Percentiles rank a stretch among this genome's conserved stretches.
phyloP scores from a whole-genome alignment of 2,329 filamentous ascomycete species.

The Ophiostoma sp. region DNA sequence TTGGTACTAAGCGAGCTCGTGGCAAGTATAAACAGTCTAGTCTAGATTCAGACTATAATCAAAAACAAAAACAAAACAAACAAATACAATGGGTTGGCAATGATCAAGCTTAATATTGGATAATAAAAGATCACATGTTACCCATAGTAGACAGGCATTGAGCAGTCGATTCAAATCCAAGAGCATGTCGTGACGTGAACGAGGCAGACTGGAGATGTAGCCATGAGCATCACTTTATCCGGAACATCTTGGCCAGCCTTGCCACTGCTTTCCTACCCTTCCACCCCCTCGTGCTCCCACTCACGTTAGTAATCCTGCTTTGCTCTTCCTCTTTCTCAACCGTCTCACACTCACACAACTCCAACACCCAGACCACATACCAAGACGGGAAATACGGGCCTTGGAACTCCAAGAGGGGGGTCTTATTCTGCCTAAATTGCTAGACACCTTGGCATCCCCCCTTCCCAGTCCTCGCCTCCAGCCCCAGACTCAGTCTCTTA shows the following conservation, averaged over 20 bases:
- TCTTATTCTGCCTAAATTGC: constrained; percentile 3
- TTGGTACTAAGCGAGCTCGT: background rate
- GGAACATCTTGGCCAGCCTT: constrained; percentile 2
- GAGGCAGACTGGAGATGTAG: background rate
- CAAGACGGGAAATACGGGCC: constrained; percentile 8
- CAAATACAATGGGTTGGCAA: too few relatives aligned
- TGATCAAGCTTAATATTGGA: background rate
- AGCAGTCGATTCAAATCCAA: background rate
- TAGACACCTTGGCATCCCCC: background rate
- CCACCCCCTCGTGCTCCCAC: background rate
- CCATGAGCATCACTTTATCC: constrained; percentile 1
- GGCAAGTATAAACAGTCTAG: background rate
- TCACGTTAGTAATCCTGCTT: too few relatives aligned
- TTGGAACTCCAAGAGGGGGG: background rate
- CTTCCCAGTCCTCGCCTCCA: background rate
- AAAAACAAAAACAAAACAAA: too few relatives aligned
- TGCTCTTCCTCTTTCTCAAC: background rate
- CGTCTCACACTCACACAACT: background rate
- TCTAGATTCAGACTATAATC: background rate
- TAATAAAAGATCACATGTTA: background rate
- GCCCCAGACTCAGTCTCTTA: background rate
- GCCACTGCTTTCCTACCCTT: background rate
- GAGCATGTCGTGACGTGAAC: background rate
- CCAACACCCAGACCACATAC: background rate
- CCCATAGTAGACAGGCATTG: background rate